A percentile compares a stretch with the other conserved stretches of the same genome.
These are phyloP conservation scores for Phialemonium atrogriseum DNA, from an alignment of 2,329 filamentous ascomycete species.

Conservation along the genomic window DNA sequence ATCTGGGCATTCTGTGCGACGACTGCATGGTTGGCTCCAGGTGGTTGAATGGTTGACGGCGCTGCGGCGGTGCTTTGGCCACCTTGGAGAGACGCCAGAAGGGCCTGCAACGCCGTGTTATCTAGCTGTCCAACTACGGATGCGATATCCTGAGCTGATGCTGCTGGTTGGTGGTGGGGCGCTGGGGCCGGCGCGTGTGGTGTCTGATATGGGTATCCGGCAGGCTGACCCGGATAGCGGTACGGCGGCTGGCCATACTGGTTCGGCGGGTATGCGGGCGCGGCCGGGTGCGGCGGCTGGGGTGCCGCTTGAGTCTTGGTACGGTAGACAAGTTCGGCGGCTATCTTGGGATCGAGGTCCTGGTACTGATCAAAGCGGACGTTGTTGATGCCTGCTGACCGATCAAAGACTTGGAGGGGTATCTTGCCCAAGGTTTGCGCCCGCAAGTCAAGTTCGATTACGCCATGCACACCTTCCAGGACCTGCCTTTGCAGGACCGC, in stretches of 20 bases:
- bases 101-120: slow-evolving; percentile 22
- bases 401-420: slow-evolving; percentile 77
- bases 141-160: slow-evolving; percentile 11
- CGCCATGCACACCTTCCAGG: slow-evolving; percentile 78
- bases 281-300: slow-evolving; percentile 15
- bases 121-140: slow-evolving; percentile 20
- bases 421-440: slow-evolving; percentile 68
- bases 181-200: slow-evolving; percentile 13
- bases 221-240: slow-evolving; percentile 9
- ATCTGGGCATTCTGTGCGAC: slow-evolving; percentile 22
- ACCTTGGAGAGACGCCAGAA: slow-evolving; percentile 22
- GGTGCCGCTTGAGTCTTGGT: slow-evolving; percentile 42
- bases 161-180: slow-evolving; percentile 10
- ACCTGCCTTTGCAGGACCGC: slow-evolving; percentile 80
- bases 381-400: slow-evolving; percentile 62
- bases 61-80: no score
- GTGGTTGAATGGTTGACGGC: no score
- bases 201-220: slow-evolving; percentile 10
- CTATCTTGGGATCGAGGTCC: slow-evolving; percentile 68
- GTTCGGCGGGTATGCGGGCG: slow-evolving; percentile 22
- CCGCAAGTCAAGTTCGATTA: slow-evolving; percentile 65
- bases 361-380: slow-evolving; percentile 84
- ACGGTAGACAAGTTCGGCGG: slow-evolving; percentile 71
- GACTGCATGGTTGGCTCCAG: slow-evolving; percentile 11
- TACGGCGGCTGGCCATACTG: slow-evolving; percentile 9